phyloP scores from a whole-genome alignment of 345 rosid genomes.

The Zanthoxylum bungeanum region DNA sequence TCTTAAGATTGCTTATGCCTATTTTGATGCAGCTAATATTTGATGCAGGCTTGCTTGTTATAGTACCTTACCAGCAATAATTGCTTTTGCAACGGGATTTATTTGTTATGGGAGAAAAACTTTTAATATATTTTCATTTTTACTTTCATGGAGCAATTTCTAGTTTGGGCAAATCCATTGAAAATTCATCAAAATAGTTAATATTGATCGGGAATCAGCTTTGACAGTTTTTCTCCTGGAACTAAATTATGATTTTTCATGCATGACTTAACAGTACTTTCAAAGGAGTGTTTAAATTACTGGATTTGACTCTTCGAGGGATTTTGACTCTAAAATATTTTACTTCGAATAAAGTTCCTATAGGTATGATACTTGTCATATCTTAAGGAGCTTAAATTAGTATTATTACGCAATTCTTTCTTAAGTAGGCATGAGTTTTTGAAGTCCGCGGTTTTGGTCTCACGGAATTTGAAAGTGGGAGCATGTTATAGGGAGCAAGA shows the following conservation, averaged over 20 bases:
- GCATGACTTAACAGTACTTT: neutral
- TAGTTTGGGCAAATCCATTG: neutral
- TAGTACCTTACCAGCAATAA: neutral
- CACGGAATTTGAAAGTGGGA: neutral
- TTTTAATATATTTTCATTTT: neutral
- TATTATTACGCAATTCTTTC: too few relatives aligned
- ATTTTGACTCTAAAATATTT: neutral
- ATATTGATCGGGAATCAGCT: neutral
- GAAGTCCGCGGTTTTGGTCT: neutral
- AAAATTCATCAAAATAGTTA: neutral
- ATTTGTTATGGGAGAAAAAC: neutral
- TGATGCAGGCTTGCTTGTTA: neutral
- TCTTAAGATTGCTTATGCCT: too few relatives aligned
- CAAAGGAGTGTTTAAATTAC: neutral
- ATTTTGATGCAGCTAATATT: constrained; percentile 2
- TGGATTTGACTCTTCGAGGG: neutral
- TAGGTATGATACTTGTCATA: neutral
- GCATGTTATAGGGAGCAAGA: neutral
- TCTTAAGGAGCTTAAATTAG: neutral
- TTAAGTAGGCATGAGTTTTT: neutral
- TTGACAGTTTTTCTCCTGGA: neutral
- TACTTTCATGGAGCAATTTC: neutral
- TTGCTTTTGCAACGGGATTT: neutral
- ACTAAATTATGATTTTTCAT: neutral
- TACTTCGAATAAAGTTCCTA: neutral